These are phyloP conservation scores for Chalaropsis ovoidea DNA, from an alignment of 2,329 filamentous ascomycete species.

Conservation along the genomic window DNA sequence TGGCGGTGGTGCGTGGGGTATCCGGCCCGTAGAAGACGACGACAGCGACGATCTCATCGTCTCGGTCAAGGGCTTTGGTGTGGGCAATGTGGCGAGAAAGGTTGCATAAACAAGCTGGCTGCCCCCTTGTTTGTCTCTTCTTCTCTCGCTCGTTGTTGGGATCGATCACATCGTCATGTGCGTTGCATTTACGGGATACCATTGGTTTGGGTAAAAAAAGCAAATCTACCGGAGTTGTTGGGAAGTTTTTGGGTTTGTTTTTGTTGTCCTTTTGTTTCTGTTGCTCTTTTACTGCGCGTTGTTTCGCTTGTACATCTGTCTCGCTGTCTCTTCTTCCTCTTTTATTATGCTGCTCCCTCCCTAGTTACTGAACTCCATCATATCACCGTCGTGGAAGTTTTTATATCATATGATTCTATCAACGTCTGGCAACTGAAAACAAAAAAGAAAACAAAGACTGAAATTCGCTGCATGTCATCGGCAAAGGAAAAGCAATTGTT, in stretches of 20 bases:
- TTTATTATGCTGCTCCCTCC: conserved; percentile 2
- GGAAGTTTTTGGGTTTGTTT: conserved; percentile 22
- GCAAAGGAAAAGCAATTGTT: not conserved
- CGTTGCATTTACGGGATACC: conserved; percentile 24
- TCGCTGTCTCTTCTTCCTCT: conserved; percentile 9
- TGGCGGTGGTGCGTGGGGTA: conserved; percentile 81
- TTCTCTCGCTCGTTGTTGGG: conserved; percentile 14
- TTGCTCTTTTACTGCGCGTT: conserved; percentile 7
- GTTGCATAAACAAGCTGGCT: conserved; percentile 44
- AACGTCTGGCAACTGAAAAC: not conserved
- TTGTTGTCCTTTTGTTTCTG: conserved; percentile 13
- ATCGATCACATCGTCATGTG: conserved; percentile 13
- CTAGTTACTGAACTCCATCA: not conserved
- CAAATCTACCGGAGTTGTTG: conserved; percentile 26
- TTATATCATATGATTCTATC: conserved; percentile 14
- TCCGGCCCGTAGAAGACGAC: conserved; percentile 61
- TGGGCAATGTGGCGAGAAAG: conserved; percentile 92
- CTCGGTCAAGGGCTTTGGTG: conserved; percentile 83
- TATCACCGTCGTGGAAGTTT: not conserved
- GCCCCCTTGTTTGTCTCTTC: not conserved
- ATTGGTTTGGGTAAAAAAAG: conserved; percentile 20
- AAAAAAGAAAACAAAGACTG: not conserved
- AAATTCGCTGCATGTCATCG: not conserved
- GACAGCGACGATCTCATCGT: conserved; percentile 67
- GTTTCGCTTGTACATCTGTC: conserved; percentile 14